Evolutionary conservation across 306 rosid species (phyloP).

Genomic region (Leucaena leucocephala): DNA sequence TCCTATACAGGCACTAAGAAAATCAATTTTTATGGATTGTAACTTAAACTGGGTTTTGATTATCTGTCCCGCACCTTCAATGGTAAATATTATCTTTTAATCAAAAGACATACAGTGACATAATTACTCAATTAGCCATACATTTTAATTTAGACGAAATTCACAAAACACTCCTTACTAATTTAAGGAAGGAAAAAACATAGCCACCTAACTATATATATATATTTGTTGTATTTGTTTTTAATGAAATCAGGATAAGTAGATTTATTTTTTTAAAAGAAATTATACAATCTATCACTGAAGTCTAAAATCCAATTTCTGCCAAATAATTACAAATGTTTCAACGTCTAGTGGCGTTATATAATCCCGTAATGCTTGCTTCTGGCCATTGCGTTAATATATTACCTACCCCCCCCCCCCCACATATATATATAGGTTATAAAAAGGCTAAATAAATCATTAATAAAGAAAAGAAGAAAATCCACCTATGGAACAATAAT

Average conservation of each 20-base stretch:
- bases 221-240: background rate
- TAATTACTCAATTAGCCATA: background rate
- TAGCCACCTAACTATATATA: background rate
- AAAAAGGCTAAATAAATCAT: background rate
- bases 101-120: background rate
- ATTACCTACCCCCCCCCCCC: accelerated
- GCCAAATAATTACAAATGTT: background rate
- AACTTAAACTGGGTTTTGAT: background rate
- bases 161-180: background rate
- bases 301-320: too few species aligned
- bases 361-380: background rate
- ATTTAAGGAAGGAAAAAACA: background rate
- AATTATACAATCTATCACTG: background rate
- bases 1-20: too few species aligned
- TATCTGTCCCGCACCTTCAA: background rate
- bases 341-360: background rate
- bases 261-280: too few species aligned
- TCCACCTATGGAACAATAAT: background rate
- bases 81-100: background rate
- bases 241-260: too few species aligned
- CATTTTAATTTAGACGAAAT: background rate
- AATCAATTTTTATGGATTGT: background rate
- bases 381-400: too few species aligned
- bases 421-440: background rate
- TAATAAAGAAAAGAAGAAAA: background rate